These are phyloP conservation scores for Diatrype stigma DNA, from an alignment of 2,329 filamentous ascomycete genomes.

Conservation along the genomic window DNA sequence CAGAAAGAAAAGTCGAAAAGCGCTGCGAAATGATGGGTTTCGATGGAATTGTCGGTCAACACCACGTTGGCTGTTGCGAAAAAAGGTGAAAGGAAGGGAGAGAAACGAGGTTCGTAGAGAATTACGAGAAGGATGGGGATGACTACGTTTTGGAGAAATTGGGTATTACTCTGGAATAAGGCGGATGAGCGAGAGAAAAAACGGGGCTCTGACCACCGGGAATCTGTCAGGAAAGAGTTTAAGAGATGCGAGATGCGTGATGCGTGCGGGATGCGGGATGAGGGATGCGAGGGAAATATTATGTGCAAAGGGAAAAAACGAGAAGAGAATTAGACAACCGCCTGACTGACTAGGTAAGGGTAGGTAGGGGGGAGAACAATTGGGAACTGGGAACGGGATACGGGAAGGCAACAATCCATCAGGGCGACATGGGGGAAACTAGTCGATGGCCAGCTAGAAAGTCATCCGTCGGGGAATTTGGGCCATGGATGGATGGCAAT, in stretches of 20 bases:
- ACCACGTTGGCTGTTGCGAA: constrained; percentile 1
- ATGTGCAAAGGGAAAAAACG: constrained; percentile 29
- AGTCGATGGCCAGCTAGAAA: not conserved
- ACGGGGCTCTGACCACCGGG: constrained; percentile 35
- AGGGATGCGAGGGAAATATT: constrained; percentile 36
- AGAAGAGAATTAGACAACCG: constrained; percentile 22
- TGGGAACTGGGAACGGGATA: constrained; percentile 17
- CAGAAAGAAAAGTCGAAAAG: constrained; percentile 25
- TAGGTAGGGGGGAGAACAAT: too few relatives aligned
- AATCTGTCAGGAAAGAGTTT: constrained; percentile 25
- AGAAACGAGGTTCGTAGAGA: constrained; percentile 20
- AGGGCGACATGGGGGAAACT: constrained; percentile 1
- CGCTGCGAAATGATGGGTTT: constrained; percentile 30
- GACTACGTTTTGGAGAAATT: constrained; percentile 46
- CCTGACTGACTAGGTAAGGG: too few relatives aligned
- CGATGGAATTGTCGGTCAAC: constrained; percentile 29
- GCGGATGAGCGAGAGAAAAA: constrained; percentile 39
- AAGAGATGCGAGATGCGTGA: too few relatives aligned
- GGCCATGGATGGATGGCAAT: not conserved
- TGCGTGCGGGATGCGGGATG: too few relatives aligned
- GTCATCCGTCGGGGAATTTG: not conserved
- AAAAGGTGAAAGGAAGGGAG: constrained; percentile 24
- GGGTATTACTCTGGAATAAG: constrained; percentile 42
- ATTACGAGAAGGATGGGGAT: constrained; percentile 41
- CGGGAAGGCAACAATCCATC: constrained; percentile 7